A percentile compares a stretch with the other conserved stretches of the same genome.
phyloP scores from a whole-genome alignment of 768 basidiomycete genomes.

The Tricholoma sp. region DNA sequence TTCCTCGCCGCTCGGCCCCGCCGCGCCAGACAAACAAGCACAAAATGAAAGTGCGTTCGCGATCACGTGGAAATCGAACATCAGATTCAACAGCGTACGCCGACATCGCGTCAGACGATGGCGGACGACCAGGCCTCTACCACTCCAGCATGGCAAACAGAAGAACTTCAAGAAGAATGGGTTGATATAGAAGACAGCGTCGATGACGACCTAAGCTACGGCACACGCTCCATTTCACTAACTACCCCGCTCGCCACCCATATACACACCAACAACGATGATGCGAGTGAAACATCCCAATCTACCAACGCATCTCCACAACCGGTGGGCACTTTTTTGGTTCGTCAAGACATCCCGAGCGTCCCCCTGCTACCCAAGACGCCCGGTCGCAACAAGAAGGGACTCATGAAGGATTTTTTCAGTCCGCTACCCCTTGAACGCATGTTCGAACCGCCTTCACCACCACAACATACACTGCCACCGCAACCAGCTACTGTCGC shows the following conservation, averaged over 20 bases:
- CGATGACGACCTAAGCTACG: slow-evolving; percentile 36
- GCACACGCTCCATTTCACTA: slow-evolving; percentile 55
- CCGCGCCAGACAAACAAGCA: background rate
- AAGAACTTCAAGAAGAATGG: slow-evolving; percentile 92
- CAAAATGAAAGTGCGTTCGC: slow-evolving; percentile 7
- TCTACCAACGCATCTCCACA: slow-evolving; percentile 22
- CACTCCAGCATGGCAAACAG: slow-evolving; percentile 77
- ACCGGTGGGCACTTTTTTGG: slow-evolving; percentile 65
- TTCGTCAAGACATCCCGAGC: slow-evolving; percentile 61
- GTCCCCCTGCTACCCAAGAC: slow-evolving; percentile 60
- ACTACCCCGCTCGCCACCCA: slow-evolving; percentile 51
- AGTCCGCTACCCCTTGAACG: slow-evolving; percentile 80
- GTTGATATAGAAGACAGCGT: slow-evolving; percentile 49
- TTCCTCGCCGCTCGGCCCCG: no score
- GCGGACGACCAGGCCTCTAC: slow-evolving; percentile 14
- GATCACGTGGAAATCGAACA: slow-evolving; percentile 18
- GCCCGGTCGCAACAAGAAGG: slow-evolving; percentile 55
- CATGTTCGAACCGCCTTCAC: slow-evolving; percentile 94
- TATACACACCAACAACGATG: slow-evolving; percentile 42
- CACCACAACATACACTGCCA: slow-evolving; percentile 34
- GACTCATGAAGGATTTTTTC: slow-evolving; percentile 78
- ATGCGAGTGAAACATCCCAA: slow-evolving; percentile 22
- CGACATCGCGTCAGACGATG: slow-evolving; percentile 25
- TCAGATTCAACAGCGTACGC: slow-evolving; percentile 4
- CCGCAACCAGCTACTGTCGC: slow-evolving; percentile 12